Conservation (phyloP, 176 grass and related monocot species). For the Cymbopogon citratus region DNA sequence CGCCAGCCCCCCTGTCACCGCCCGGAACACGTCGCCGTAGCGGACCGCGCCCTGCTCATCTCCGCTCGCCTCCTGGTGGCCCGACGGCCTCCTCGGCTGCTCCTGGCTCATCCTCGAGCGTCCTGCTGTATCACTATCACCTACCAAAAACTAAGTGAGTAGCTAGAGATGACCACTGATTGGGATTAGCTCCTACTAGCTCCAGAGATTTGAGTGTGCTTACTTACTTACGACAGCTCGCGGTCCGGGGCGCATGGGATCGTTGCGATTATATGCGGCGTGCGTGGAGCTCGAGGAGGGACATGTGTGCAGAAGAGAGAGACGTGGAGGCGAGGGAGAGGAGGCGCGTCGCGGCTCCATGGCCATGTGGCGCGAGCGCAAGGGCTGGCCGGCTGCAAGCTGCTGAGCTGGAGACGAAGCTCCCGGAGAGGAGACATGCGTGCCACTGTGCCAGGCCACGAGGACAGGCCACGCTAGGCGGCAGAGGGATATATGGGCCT, state of each 20-base stretch:
- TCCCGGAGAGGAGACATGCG: not conserved
- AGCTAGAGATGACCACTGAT: not conserved
- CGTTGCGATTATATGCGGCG: not conserved
- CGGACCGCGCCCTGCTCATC: constrained; percentile 20
- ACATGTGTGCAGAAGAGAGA: not conserved
- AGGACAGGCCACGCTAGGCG: too few relatives aligned
- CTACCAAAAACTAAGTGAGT: not conserved
- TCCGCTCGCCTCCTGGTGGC: not conserved
- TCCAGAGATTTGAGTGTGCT: not conserved
- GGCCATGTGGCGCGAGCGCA: constrained; percentile 1
- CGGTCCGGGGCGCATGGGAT: not conserved
- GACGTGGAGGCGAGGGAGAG: constrained; percentile 19
- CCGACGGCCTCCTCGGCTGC: constrained; percentile 42
- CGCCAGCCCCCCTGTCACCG: constrained; percentile 42
- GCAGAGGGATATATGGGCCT: not conserved
- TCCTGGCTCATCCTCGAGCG: constrained; percentile 51
- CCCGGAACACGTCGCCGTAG: constrained; percentile 62
- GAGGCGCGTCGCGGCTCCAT: not conserved
- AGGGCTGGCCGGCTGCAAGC: not conserved
- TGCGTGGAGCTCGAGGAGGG: not conserved
- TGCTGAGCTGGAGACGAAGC: not conserved
- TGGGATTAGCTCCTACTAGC: too few relatives aligned
- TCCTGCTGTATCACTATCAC: not conserved
- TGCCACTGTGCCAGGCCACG: not conserved
- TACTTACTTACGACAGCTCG: not conserved